Percentiles rank a stretch among this genome's conserved stretches.
phyloP scores from a whole-genome alignment of 257 asterid genomes.

The Cordia subcordata region DNA sequence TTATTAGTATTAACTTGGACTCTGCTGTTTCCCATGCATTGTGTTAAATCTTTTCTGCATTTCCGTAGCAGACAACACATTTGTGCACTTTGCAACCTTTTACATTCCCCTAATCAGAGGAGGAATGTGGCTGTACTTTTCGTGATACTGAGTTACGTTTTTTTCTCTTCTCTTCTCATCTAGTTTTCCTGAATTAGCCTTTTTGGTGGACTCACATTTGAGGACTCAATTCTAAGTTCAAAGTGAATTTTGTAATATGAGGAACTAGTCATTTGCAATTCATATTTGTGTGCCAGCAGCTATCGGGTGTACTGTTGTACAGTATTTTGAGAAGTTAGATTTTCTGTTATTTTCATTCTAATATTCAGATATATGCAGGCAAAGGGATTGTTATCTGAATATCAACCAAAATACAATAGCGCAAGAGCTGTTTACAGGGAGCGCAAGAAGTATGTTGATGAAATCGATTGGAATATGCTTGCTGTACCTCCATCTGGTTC shows the following conservation, averaged over 20 bases:
- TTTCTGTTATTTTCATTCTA: constrained; percentile 14
- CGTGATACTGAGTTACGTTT: not conserved
- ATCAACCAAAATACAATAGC: constrained; percentile 91
- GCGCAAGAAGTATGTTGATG: constrained; percentile 84
- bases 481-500: constrained; percentile 94
- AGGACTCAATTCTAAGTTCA: not conserved
- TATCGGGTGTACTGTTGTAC: not conserved
- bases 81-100: too few species aligned
- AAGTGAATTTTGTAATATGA: not conserved
- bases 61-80: too few species aligned
- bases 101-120: too few species aligned
- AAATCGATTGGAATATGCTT: constrained; percentile 97
- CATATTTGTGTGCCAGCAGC: not conserved
- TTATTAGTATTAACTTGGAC: too few species aligned
- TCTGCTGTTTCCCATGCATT: too few species aligned
- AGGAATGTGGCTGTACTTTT: not conserved
- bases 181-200: not conserved
- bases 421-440: constrained; percentile 98
- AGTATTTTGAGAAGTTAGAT: not conserved
- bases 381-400: constrained; percentile 86
- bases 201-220: not conserved
- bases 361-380: constrained; percentile 55
- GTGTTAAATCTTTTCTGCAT: too few species aligned
- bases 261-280: not conserved
- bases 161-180: too few species aligned